A percentile compares a stretch with the other conserved stretches of the same genome.
Evolutionary conservation across 768 basidiomycete genomes (phyloP).

Genomic region (Russula earlei): DNA sequence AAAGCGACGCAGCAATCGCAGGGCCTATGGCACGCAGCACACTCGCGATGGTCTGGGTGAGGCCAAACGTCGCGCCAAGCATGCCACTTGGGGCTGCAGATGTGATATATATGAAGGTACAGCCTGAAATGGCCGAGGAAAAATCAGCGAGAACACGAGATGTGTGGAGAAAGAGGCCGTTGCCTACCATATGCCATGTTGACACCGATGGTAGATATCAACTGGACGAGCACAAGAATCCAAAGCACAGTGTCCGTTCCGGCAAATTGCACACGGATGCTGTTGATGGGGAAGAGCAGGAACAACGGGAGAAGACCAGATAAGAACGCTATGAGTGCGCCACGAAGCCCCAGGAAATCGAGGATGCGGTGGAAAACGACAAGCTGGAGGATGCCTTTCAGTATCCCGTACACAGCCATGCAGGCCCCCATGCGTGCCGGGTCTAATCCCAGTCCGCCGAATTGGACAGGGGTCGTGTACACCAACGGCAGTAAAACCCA

Average conservation of each 20-base stretch:
- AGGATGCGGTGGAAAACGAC: not conserved
- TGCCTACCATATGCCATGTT: not conserved
- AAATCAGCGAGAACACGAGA: too few species aligned
- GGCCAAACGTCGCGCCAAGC: conserved; percentile 44
- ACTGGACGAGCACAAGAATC: not conserved
- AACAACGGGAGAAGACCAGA: not conserved
- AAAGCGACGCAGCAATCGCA: conserved; percentile 41
- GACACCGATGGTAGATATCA: not conserved
- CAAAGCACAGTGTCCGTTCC: not conserved
- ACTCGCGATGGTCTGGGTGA: conserved; percentile 43
- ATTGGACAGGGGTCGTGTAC: not conserved
- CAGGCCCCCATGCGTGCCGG: not conserved
- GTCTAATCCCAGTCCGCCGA: not conserved
- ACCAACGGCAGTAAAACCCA: not conserved
- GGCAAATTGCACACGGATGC: not conserved
- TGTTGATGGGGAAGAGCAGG: not conserved
- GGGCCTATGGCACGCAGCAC: conserved; percentile 42
- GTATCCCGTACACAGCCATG: not conserved
- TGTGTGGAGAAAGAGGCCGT: not conserved
- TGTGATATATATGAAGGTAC: conserved; percentile 25
- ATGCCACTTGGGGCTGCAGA: conserved; percentile 3
- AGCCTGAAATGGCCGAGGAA: conserved; percentile 22
- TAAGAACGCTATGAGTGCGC: not conserved
- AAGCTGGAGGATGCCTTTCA: not conserved
- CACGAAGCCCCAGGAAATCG: not conserved